These are phyloP conservation scores for Coemansia sp. DNA, from an alignment of 371 early-diverging fungal species.

Conservation along the genomic window DNA sequence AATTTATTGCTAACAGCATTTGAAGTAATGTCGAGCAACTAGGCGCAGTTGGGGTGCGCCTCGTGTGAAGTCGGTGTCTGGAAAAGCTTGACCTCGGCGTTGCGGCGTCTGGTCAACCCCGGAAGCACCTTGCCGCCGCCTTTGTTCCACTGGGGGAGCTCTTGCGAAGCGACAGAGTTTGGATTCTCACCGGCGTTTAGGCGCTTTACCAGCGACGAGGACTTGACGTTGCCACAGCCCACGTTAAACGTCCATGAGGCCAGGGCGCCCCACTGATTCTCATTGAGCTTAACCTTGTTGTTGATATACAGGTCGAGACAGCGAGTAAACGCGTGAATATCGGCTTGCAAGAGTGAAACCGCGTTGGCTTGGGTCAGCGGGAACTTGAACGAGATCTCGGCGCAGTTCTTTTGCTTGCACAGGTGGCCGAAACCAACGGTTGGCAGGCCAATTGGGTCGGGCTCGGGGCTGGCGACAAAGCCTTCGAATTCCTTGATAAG, in stretches of 20 bases:
- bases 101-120: constrained; percentile 39
- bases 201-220: constrained; percentile 37
- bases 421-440: constrained; percentile 41
- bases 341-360: constrained; percentile 21
- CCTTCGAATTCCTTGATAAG: constrained; percentile 39
- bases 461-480: constrained; percentile 31
- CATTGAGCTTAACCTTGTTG: constrained; percentile 28
- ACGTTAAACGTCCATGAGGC: constrained; percentile 42
- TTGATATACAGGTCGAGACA: constrained; percentile 27
- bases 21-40: not conserved
- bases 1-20: constrained; percentile 10
- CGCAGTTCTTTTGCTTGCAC: constrained; percentile 32
- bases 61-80: constrained; percentile 20
- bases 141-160: constrained; percentile 41
- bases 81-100: constrained; percentile 41
- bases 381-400: constrained; percentile 26
- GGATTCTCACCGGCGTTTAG: constrained; percentile 35
- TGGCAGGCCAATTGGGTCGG: constrained; percentile 43
- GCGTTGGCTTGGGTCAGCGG: constrained; percentile 35
- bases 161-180: constrained; percentile 35
- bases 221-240: constrained; percentile 35
- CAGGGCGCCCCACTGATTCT: constrained; percentile 47
- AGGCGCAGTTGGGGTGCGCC: constrained; percentile 29
- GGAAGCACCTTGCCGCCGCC: constrained; percentile 34
- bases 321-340: constrained; percentile 15